phyloP scores from a whole-genome alignment of 768 basidiomycete species.

The Russula ochroleuca region DNA sequence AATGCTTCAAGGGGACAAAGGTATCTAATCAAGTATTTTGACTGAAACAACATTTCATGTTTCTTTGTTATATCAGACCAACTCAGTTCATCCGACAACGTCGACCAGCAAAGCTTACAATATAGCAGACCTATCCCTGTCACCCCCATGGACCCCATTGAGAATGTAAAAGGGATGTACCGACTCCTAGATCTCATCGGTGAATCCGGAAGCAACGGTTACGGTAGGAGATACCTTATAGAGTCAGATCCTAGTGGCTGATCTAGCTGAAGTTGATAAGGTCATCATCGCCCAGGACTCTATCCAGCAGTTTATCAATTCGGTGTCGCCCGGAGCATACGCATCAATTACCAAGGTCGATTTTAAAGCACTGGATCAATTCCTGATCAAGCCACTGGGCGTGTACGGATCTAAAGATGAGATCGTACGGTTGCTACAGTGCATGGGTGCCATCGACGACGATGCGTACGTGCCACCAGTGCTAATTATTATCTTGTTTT shows the following conservation, averaged over 20 bases:
- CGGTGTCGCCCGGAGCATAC: constrained; percentile 49
- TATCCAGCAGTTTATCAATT: constrained; percentile 46
- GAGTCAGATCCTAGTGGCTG: neutral
- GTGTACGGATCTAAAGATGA: constrained; percentile 52
- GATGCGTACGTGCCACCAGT: constrained; percentile 36
- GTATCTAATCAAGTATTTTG: too few relatives aligned
- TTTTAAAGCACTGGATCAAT: constrained; percentile 48
- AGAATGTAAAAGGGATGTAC: constrained; percentile 44
- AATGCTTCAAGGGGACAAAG: too few relatives aligned
- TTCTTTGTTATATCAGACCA: too few relatives aligned
- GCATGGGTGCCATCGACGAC: constrained; percentile 38
- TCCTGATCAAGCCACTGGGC: constrained; percentile 48
- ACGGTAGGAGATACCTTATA: constrained; percentile 37
- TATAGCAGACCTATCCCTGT: neutral
- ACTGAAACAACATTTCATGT: too few relatives aligned
- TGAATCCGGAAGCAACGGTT: constrained; percentile 47
- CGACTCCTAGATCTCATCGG: constrained; percentile 50
- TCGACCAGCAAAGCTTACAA: neutral
- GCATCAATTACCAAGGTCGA: constrained; percentile 51
- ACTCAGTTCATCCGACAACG: too few relatives aligned
- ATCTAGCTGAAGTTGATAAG: constrained; percentile 47
- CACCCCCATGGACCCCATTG: neutral
- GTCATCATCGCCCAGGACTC: constrained; percentile 54
- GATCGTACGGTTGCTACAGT: constrained; percentile 44
- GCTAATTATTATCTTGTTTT: neutral